A percentile compares a stretch with the other conserved stretches of the same genome.
Evolutionary conservation across 2,329 filamentous ascomycete species (phyloP).

Genomic region (Fusarium keratoplasticum): DNA sequence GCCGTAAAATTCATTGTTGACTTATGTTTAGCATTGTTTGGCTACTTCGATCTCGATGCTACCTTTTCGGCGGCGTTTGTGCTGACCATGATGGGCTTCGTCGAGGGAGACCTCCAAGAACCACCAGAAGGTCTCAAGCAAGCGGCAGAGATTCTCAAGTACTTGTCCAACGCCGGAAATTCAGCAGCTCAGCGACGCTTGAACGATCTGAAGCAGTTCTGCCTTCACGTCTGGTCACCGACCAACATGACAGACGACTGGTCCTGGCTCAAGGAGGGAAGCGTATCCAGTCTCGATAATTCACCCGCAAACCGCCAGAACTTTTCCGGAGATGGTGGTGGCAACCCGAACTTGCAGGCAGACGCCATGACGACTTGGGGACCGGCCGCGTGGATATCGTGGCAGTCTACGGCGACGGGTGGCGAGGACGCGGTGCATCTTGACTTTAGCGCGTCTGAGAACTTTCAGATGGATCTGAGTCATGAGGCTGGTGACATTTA

Average conservation of each 20-base stretch:
- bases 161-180: slow-evolving; percentile 42
- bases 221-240: slow-evolving; percentile 42
- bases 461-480: slow-evolving; percentile 39
- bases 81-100: slow-evolving; percentile 45
- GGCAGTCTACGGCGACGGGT: background rate
- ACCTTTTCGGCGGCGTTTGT: slow-evolving; percentile 46
- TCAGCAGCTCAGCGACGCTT: slow-evolving; percentile 40
- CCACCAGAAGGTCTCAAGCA: slow-evolving; percentile 41
- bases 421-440: slow-evolving; percentile 3
- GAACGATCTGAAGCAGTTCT: slow-evolving; percentile 43
- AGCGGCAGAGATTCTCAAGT: slow-evolving; percentile 38
- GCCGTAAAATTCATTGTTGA: background rate
- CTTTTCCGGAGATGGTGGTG: background rate
- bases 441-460: slow-evolving; percentile 29
- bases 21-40: slow-evolving; percentile 35
- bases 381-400: background rate
- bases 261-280: slow-evolving; percentile 26
- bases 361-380: slow-evolving; percentile 10
- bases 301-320: background rate
- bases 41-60: slow-evolving; percentile 45
- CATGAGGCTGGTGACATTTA: slow-evolving; percentile 44
- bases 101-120: slow-evolving; percentile 34
- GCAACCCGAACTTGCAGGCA: background rate
- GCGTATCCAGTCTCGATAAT: background rate
- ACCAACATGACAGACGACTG: slow-evolving; percentile 37